phyloP scores from a whole-genome alignment of 495 filamentous ascomycete species.

The Lentithecium fluviatile region DNA sequence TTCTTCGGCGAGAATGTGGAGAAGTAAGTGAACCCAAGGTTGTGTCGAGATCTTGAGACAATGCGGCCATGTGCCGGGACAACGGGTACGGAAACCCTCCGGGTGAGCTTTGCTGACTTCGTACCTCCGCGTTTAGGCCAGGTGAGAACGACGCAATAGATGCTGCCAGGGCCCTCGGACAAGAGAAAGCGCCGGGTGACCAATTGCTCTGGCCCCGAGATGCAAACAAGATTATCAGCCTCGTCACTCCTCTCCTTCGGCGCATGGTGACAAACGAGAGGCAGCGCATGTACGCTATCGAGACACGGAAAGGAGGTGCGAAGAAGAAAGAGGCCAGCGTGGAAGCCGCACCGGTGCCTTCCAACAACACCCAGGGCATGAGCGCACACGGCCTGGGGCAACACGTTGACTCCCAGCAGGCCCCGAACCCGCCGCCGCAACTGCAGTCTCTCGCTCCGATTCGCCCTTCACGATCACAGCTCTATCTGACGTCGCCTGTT shows the following conservation, averaged over 20 bases:
- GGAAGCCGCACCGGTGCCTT: slow-evolving; percentile 6
- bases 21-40: too few relatives aligned
- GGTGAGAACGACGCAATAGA: slow-evolving; percentile 20
- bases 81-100: too few relatives aligned
- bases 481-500: slow-evolving; percentile 4
- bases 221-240: slow-evolving; percentile 55
- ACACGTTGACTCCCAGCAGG: not conserved
- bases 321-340: slow-evolving; percentile 46
- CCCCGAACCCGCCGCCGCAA: too few relatives aligned
- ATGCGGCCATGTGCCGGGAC: too few relatives aligned
- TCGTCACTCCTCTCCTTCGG: slow-evolving; percentile 59
- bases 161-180: slow-evolving; percentile 18
- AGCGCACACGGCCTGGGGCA: not conserved
- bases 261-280: slow-evolving; percentile 66
- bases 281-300: slow-evolving; percentile 61
- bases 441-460: not conserved
- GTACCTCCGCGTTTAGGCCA: too few relatives aligned
- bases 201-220: slow-evolving; percentile 56
- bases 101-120: too few relatives aligned
- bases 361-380: not conserved
- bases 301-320: slow-evolving; percentile 55
- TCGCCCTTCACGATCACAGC: not conserved
- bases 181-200: slow-evolving; percentile 19
- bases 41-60: too few relatives aligned
- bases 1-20: slow-evolving; percentile 53